Evolutionary conservation across 768 basidiomycete species (phyloP).

Genomic region (Trichaptum fuscoviolaceum): DNA sequence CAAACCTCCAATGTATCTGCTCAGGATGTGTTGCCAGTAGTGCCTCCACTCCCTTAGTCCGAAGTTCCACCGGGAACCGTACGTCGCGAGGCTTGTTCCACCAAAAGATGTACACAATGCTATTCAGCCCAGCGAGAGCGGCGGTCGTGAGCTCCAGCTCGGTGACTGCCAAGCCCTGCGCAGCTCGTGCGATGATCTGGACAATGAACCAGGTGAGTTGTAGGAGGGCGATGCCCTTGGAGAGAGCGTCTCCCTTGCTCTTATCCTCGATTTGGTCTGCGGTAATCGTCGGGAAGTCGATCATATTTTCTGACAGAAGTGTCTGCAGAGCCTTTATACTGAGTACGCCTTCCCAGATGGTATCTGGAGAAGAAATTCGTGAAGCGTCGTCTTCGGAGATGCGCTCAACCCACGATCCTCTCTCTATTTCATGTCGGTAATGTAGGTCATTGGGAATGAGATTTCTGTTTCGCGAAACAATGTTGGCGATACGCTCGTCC

Average conservation of each 20-base stretch:
- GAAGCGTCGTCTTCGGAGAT: neutral
- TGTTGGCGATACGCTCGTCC: too few species aligned
- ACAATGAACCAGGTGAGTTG: neutral
- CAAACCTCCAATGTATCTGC: neutral
- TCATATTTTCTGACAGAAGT: neutral
- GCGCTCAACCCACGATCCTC: neutral
- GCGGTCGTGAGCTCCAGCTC: neutral
- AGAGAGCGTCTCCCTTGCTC: neutral
- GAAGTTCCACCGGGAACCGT: neutral
- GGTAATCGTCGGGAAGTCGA: neutral
- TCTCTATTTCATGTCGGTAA: neutral
- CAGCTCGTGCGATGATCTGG: neutral
- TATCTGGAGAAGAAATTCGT: neutral
- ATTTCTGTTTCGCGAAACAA: too few species aligned
- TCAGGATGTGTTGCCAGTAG: neutral
- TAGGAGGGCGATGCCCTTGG: neutral
- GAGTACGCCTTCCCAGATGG: neutral
- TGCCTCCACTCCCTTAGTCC: neutral
- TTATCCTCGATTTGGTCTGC: neutral
- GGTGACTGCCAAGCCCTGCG: neutral
- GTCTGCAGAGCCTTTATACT: neutral
- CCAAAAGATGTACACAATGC: neutral
- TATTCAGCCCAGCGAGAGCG: neutral
- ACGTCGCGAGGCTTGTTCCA: conserved; percentile 9
- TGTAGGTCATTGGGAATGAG: too few species aligned